Evolutionary conservation across 1,139 yeast species (phyloP).

Genomic region (Ogataea hybrid): DNA sequence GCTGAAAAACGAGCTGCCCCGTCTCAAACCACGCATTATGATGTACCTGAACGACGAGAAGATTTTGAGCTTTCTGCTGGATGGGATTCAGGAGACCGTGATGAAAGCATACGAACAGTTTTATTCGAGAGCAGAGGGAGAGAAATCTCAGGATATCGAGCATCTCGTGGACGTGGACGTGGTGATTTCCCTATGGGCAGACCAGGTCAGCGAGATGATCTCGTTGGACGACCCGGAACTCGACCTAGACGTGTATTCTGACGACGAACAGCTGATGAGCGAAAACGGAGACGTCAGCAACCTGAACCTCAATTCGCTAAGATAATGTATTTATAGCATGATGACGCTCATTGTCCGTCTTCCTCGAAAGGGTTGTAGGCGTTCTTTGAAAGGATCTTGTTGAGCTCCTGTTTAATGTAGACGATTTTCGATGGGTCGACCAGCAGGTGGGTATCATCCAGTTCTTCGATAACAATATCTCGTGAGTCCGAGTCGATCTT

Average conservation of each 20-base stretch:
- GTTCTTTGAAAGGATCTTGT: constrained; percentile 71
- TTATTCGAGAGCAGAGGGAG: constrained; percentile 30
- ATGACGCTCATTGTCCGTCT: constrained; percentile 38
- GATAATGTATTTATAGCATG: constrained; percentile 2
- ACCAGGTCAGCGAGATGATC: constrained; percentile 37
- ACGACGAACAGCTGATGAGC: constrained; percentile 13
- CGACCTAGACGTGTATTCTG: constrained; percentile 10
- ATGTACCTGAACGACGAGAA: constrained; percentile 40
- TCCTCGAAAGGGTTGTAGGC: constrained; percentile 84
- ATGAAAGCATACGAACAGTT: constrained; percentile 47
- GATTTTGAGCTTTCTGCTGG: constrained; percentile 48
- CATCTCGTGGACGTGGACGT: constrained; percentile 57
- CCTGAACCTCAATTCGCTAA: constrained; percentile 16
- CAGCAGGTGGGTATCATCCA: constrained; percentile 86
- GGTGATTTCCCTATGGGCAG: constrained; percentile 47
- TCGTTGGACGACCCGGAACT: constrained; percentile 14
- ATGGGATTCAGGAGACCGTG: constrained; percentile 58
- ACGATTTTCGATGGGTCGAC: constrained; percentile 76
- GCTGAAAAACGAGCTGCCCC: constrained; percentile 52
- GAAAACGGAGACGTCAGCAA: constrained; percentile 25
- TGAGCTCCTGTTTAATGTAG: constrained; percentile 73
- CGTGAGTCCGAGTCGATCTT: constrained; percentile 72
- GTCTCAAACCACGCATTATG: constrained; percentile 49
- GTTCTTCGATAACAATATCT: constrained; percentile 72
- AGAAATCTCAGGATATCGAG: constrained; percentile 25